phyloP scores from a whole-genome alignment of 2,329 filamentous ascomycete species.

The Colletotrichum melonis region DNA sequence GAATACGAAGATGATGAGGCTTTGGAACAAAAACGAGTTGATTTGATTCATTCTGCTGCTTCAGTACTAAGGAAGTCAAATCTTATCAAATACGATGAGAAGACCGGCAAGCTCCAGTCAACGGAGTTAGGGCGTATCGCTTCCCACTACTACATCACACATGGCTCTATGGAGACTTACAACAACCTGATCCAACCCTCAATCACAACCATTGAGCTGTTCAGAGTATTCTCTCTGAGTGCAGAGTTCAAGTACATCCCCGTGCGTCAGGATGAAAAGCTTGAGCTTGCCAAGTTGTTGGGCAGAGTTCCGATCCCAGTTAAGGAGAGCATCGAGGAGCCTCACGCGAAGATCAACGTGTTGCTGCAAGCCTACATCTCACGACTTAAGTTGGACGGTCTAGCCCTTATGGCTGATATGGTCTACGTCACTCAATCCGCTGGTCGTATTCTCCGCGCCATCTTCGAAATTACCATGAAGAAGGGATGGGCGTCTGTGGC shows the following conservation, averaged over 20 bases:
- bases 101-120: slow-evolving; percentile 85
- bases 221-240: slow-evolving; percentile 94
- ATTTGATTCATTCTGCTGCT: slow-evolving; percentile 94
- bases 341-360: slow-evolving; percentile 98
- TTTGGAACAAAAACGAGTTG: slow-evolving; percentile 96
- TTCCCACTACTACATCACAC: slow-evolving; percentile 98
- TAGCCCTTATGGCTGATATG: slow-evolving; percentile 97
- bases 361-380: slow-evolving; percentile 97
- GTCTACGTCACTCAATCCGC: slow-evolving; percentile 99
- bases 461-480: slow-evolving; percentile 97
- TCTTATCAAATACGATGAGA: slow-evolving; percentile 95
- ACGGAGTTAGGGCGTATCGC: slow-evolving; percentile 96
- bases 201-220: slow-evolving; percentile 93
- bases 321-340: slow-evolving; percentile 97
- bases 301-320: slow-evolving; percentile 93
- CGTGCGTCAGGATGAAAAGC: slow-evolving; percentile 95
- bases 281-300: slow-evolving; percentile 92
- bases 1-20: slow-evolving; percentile 95
- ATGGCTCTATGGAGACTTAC: slow-evolving; percentile 97
- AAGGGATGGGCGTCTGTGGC: slow-evolving; percentile 96
- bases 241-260: slow-evolving; percentile 99
- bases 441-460: slow-evolving; percentile 91
- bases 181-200: slow-evolving; percentile 94
- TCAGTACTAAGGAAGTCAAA: slow-evolving; percentile 87
- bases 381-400: slow-evolving; percentile 89